Evolutionary conservation across 495 filamentous ascomycete genomes (phyloP).

Genomic region (Terfezia boudieri): DNA sequence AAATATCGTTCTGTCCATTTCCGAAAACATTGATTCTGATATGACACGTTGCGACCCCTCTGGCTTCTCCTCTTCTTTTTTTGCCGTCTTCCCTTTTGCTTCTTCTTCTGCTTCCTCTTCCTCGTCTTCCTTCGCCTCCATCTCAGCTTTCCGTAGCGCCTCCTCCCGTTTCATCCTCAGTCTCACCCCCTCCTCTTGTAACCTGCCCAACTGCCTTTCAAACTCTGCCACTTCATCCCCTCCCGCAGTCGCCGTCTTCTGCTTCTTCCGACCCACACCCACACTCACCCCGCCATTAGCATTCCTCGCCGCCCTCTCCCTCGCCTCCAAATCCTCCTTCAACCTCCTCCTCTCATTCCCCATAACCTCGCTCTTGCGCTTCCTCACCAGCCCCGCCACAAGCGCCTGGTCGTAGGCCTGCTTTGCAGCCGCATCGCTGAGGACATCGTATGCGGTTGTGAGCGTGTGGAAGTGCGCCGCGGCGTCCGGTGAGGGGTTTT

Average conservation of each 20-base stretch:
- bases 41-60: background rate
- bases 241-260: constrained; percentile 20
- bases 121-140: constrained; percentile 4
- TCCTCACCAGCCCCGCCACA: constrained; percentile 35
- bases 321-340: constrained; percentile 61
- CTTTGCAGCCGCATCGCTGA: constrained; percentile 37
- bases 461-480: constrained; percentile 51
- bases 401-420: constrained; percentile 49
- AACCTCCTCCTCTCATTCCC: constrained; percentile 42
- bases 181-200: constrained; percentile 22
- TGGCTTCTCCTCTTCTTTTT: background rate
- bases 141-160: constrained; percentile 9
- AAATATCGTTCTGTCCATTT: no score
- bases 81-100: background rate
- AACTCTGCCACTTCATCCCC: constrained; percentile 30
- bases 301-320: constrained; percentile 26
- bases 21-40: background rate
- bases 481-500: constrained; percentile 20
- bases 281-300: constrained; percentile 21
- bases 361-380: constrained; percentile 43
- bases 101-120: background rate
- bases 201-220: constrained; percentile 19
- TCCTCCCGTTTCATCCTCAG: constrained; percentile 18
- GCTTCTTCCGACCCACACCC: background rate
- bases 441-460: constrained; percentile 48